Evolutionary conservation across 2,329 filamentous ascomycete species (phyloP), one percentile per base, ranked within the genome.

Genomic region (Geosmithia flava): DNA sequence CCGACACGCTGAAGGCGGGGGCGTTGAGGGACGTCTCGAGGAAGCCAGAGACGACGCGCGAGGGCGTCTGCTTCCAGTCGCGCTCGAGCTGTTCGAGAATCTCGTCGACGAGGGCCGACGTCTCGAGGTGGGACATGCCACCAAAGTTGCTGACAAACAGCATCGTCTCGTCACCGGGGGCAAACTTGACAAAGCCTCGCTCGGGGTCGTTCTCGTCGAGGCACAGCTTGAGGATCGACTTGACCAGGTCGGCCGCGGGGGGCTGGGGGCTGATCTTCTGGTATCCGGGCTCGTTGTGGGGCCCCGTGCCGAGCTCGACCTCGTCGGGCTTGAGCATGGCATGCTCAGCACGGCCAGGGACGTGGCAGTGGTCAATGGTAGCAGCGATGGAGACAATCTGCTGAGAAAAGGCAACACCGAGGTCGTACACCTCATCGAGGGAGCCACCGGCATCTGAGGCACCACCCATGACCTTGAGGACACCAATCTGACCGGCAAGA

Each of bases 21-120:
- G 81, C 83, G 53, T 87, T 86, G 55, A 87, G 71, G 16, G 80
- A 85, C 0, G 83, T 86, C 72, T 86, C 84, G 49, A 82, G 74
- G 27, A 77, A 80, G 1, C 83, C 83, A 0, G 72, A 66, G 47
- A 77, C 70, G 47, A 84, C 72, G 29, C 83, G 70, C 3, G 70
- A 68, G 0, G 75, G 75, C 44, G 64, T 60, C 4, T 77, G 66
- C 6, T 65, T 63, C 71, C 74, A 79, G 50, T 68, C 58, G 1
- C 49, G 52, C 7, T 62, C 62, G 11, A 79, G 61, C 55, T 78
- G 75, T 37, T 67, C 65, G 7, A 76, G 66, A 11, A 77, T 58
- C 59, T 78, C 75, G 49, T 77, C 69, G 13, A 73, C 64, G 3
- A 78, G 61, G 1, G 74, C 76, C 7, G 72, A 71, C 55, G 79